A percentile compares a stretch with the other conserved stretches of the same genome.
Evolutionary conservation across 179 eudicot genomes (phyloP).

Genomic region (Vitellaria paradoxa): DNA sequence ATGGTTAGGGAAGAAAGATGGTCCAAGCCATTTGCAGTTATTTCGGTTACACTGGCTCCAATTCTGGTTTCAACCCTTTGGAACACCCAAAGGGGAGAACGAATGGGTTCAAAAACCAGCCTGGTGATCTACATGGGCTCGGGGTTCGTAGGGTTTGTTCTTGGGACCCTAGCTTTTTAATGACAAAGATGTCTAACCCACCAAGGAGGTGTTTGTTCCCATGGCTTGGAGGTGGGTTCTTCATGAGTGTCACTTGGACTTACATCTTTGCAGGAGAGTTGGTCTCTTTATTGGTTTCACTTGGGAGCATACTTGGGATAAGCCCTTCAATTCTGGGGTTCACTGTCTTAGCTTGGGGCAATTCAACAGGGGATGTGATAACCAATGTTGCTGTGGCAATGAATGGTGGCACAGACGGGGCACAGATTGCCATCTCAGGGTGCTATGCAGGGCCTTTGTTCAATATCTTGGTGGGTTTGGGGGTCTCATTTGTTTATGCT

Average conservation of each 20-base stretch:
- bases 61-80: constrained; percentile 43
- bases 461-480: constrained; percentile 60
- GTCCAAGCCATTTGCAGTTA: constrained; percentile 67
- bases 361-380: constrained; percentile 65
- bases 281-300: constrained; percentile 52
- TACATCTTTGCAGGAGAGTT: constrained; percentile 64
- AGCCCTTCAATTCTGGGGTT: constrained; percentile 67
- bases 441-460: constrained; percentile 77
- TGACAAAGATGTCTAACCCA: constrained; percentile 39
- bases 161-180: constrained; percentile 39
- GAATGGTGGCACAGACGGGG: constrained; percentile 63
- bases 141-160: constrained; percentile 26
- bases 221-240: constrained; percentile 60
- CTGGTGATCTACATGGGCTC: constrained; percentile 29
- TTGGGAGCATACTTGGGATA: constrained; percentile 57
- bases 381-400: constrained; percentile 54
- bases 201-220: constrained; percentile 45
- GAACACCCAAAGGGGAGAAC: constrained; percentile 29
- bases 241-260: constrained; percentile 70
- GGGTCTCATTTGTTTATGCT: constrained; percentile 50
- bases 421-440: constrained; percentile 65
- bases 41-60: constrained; percentile 58
- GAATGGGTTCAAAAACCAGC: constrained; percentile 25
- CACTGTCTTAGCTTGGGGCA: constrained; percentile 77
- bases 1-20: constrained; percentile 52